Conservation (phyloP, 352 stramenopile species). For the Phytopythium boreale region DNA sequence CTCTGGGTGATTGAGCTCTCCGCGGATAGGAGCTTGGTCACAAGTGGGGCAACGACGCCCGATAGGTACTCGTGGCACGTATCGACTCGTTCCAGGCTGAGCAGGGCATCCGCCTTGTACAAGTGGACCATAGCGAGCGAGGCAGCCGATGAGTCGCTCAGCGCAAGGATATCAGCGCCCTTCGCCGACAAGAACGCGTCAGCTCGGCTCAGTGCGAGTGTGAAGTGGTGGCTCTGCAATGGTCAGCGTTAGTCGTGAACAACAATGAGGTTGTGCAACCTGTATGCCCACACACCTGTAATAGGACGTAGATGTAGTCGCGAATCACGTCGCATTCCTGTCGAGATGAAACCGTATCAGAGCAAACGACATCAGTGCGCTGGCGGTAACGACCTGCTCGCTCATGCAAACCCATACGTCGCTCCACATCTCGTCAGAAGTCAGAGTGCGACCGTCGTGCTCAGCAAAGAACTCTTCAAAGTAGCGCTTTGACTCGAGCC, state of each 20-base stretch:
- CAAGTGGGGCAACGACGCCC: constrained; percentile 24
- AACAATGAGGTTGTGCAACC: not conserved
- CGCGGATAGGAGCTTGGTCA: constrained; percentile 9
- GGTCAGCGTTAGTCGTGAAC: not conserved
- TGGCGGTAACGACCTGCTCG: not conserved
- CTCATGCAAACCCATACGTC: not conserved
- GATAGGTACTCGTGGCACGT: constrained; percentile 50
- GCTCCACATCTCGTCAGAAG: not conserved
- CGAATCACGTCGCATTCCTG: constrained; percentile 12
- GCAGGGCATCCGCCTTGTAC: constrained; percentile 72
- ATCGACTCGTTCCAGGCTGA: constrained; percentile 70
- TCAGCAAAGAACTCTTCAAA: constrained; percentile 32
- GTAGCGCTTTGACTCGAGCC: constrained; percentile 32
- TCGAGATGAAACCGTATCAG: not conserved
- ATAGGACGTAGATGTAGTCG: constrained; percentile 62
- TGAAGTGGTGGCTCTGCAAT: constrained; percentile 44
- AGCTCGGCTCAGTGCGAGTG: constrained; percentile 42
- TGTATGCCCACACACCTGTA: constrained; percentile 30
- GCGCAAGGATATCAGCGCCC: not conserved
- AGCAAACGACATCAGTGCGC: not conserved
- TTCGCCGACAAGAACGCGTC: constrained; percentile 21
- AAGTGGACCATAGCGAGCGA: constrained; percentile 32
- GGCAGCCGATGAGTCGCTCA: not conserved
- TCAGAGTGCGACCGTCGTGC: not conserved
- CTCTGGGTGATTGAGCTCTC: not conserved